Evolutionary conservation across 1,139 yeast genomes (phyloP).

Genomic region (Blastobotrys persicus): DNA sequence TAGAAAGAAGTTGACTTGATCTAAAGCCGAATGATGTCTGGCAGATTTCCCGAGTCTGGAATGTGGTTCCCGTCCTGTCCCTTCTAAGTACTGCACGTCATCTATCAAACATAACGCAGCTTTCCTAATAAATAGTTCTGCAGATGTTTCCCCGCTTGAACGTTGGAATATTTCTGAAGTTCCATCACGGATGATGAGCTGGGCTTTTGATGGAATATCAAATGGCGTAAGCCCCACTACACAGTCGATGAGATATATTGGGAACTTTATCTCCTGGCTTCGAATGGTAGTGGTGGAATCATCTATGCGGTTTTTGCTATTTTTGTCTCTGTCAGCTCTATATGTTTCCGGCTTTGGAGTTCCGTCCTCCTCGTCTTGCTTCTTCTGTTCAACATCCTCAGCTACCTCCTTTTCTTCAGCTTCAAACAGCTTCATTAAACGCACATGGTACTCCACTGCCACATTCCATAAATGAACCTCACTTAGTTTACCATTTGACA

Average conservation of each 20-base stretch:
- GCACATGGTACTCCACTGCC: slow-evolving; percentile 31
- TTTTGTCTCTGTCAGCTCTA: background rate
- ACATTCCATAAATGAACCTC: slow-evolving; percentile 27
- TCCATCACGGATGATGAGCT: slow-evolving; percentile 52
- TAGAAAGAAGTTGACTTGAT: slow-evolving; percentile 20
- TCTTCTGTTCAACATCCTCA: background rate
- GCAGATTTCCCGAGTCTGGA: background rate
- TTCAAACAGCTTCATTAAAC: slow-evolving; percentile 29
- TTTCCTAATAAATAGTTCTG: slow-evolving; percentile 25
- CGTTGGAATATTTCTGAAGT: slow-evolving; percentile 48
- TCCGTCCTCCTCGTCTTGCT: background rate
- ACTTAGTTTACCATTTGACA: slow-evolving; percentile 20
- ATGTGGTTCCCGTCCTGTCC: slow-evolving; percentile 9
- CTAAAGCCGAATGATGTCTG: slow-evolving; percentile 8
- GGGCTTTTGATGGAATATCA: slow-evolving; percentile 52
- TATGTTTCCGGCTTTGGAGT: background rate
- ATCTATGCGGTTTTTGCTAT: background rate
- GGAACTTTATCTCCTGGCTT: slow-evolving; percentile 21
- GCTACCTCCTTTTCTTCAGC: slow-evolving; percentile 15
- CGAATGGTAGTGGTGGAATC: slow-evolving; percentile 20
- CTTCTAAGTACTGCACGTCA: slow-evolving; percentile 23
- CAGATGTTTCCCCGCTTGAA: slow-evolving; percentile 27
- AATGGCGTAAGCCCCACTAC: slow-evolving; percentile 31
- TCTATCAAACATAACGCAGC: slow-evolving; percentile 34
- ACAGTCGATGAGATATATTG: slow-evolving; percentile 29